A percentile compares a stretch with the other conserved stretches of the same genome.
These are phyloP conservation scores for Geotrichum phurueaensis DNA, from an alignment of 1,139 yeast species.

Conservation along the genomic window DNA sequence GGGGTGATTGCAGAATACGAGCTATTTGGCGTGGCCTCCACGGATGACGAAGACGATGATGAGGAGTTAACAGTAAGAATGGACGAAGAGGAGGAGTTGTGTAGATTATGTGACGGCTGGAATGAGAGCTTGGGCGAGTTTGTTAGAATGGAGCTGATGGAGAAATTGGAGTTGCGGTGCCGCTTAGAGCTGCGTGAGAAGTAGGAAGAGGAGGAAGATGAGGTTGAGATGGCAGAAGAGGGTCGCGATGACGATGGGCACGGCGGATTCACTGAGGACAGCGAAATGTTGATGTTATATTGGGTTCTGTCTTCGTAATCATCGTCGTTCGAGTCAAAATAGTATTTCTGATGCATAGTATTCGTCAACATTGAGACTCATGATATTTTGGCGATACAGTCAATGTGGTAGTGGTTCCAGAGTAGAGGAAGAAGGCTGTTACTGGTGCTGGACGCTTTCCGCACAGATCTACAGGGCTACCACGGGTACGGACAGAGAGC, in stretches of 20 bases:
- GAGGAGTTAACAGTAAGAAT: conserved; percentile 6
- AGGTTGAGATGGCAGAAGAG: not conserved
- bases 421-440: not conserved
- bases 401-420: not conserved
- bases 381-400: not conserved
- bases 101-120: conserved; percentile 4
- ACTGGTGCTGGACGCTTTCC: not conserved
- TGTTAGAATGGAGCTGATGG: not conserved
- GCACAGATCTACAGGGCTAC: not conserved
- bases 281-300: conserved; percentile 6
- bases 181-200: not conserved
- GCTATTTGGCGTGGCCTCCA: conserved; percentile 10
- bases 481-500: not conserved
- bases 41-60: conserved; percentile 2
- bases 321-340: conserved; percentile 1
- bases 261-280: not conserved
- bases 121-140: not conserved
- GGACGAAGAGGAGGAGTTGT: conserved; percentile 4
- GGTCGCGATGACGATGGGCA: not conserved
- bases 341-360: conserved; percentile 5
- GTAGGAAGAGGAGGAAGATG: not conserved
- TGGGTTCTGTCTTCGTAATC: conserved; percentile 9
- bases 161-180: not conserved
- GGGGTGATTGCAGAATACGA: conserved; percentile 1
- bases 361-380: conserved; percentile 1